Evolutionary conservation across 2,329 filamentous ascomycete species (phyloP).

Genomic region (Ascochyta pisi): DNA sequence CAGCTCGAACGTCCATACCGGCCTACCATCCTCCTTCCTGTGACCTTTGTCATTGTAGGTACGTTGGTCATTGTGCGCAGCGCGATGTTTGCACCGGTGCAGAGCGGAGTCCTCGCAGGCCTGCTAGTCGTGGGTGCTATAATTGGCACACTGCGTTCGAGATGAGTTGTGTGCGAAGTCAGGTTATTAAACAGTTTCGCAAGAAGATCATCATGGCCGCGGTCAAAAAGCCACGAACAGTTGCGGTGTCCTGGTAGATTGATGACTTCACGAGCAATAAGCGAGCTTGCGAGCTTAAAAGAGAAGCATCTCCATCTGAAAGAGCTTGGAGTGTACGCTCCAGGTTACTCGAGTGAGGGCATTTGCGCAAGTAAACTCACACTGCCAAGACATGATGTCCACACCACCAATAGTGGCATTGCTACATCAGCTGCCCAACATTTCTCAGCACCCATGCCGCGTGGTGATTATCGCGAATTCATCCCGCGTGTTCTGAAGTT

Average conservation of each 20-base stretch:
- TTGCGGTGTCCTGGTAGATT: no score
- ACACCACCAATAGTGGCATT: neutral
- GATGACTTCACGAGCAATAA: no score
- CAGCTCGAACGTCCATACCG: slow-evolving; percentile 63
- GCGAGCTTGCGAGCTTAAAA: neutral
- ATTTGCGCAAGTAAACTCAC: slow-evolving; percentile 14
- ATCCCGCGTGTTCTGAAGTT: neutral
- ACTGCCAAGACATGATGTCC: slow-evolving; percentile 2
- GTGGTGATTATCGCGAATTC: neutral
- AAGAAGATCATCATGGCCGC: neutral
- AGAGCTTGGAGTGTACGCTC: neutral
- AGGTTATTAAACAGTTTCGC: neutral
- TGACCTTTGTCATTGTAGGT: slow-evolving; percentile 64
- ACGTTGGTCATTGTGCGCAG: slow-evolving; percentile 66
- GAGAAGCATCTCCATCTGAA: no score
- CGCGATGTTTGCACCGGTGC: slow-evolving; percentile 64
- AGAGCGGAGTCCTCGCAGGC: slow-evolving; percentile 59
- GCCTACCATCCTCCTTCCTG: slow-evolving; percentile 59
- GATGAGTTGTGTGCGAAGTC: slow-evolving; percentile 2
- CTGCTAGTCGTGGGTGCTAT: slow-evolving; percentile 60
- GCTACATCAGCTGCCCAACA: neutral
- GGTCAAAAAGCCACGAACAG: neutral
- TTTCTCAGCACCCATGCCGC: neutral
- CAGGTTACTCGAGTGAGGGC: slow-evolving; percentile 8
- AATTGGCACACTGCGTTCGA: slow-evolving; percentile 39